Percentiles rank a stretch among this genome's conserved stretches.
These are phyloP conservation scores for Zarea fungicola DNA, from an alignment of 2,329 filamentous ascomycete genomes.

Conservation along the genomic window DNA sequence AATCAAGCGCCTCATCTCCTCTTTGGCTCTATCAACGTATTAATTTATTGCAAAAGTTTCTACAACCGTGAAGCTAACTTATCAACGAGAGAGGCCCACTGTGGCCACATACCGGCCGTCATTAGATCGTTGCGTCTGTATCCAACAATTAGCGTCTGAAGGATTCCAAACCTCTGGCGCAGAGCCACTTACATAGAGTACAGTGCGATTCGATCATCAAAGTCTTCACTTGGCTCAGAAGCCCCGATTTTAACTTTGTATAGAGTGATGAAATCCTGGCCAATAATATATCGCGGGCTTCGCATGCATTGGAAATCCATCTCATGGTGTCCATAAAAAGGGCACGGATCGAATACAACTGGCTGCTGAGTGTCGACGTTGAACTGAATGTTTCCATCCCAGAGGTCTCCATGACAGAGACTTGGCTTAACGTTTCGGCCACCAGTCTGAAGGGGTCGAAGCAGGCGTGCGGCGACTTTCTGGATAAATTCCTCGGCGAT, in stretches of 20 bases:
- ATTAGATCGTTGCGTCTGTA: constrained; percentile 9
- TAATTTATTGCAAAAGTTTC: not conserved
- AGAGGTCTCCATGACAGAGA: constrained; percentile 37
- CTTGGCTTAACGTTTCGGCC: constrained; percentile 34
- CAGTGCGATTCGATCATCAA: constrained; percentile 1
- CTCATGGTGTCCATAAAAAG: constrained; percentile 36
- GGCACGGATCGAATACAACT: constrained; percentile 32
- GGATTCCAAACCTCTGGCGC: not conserved
- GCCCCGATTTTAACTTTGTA: not conserved
- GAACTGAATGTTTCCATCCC: constrained; percentile 29
- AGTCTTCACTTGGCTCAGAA: constrained; percentile 4
- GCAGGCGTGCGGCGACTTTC: constrained; percentile 38
- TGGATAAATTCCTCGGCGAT: constrained; percentile 26
- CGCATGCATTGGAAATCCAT: constrained; percentile 16
- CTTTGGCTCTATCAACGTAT: not conserved
- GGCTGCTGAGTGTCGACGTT: constrained; percentile 22
- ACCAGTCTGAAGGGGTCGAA: constrained; percentile 34
- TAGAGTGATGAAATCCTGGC: not conserved
- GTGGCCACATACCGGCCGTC: constrained; percentile 5
- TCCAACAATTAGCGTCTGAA: not conserved
- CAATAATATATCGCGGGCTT: constrained; percentile 1
- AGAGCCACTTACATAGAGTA: not conserved
- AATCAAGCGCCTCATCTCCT: not conserved
- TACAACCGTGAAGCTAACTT: not conserved
- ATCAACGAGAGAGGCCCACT: constrained; percentile 7